These are phyloP conservation scores for Striga asiatica DNA, from an alignment of 257 asterid species.

Conservation along the genomic window DNA sequence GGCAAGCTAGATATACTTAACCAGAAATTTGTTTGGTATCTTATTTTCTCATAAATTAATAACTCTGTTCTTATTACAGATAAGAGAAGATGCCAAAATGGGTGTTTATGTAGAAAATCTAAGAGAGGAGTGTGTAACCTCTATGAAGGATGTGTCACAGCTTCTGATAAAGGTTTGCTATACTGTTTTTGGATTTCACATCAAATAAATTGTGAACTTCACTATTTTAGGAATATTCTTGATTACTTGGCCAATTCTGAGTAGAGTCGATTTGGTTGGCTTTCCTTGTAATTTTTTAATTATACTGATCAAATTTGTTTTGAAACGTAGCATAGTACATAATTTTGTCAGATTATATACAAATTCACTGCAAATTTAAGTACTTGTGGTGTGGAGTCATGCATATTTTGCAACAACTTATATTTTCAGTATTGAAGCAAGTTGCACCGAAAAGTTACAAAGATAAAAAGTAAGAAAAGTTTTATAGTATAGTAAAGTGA, in stretches of 20 bases:
- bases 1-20: background rate
- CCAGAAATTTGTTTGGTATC: slow-evolving; percentile 1
- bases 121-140: slow-evolving; percentile 82
- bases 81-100: slow-evolving; percentile 81
- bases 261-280: slow-evolving; percentile 1
- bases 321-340: no score
- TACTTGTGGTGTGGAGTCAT: background rate
- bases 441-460: background rate
- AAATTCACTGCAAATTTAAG: background rate
- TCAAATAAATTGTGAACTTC: slow-evolving; percentile 2
- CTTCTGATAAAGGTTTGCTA: slow-evolving; percentile 73
- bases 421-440: background rate
- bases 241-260: background rate
- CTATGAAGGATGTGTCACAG: slow-evolving; percentile 79
- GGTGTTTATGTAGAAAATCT: slow-evolving; percentile 97
- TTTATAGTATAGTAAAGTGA: no score
- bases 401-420: background rate
- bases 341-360: background rate
- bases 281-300: slow-evolving; percentile 1
- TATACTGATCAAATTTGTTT: slow-evolving; percentile 7
- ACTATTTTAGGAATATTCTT: background rate
- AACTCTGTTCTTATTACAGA: slow-evolving; percentile 38
- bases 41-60: background rate
- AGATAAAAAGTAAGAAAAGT: no score
- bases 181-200: background rate